Evolutionary conservation across 306 rosid genomes (phyloP), one percentile per base, ranked within the genome.

Genomic region (Cicer judaicum): DNA sequence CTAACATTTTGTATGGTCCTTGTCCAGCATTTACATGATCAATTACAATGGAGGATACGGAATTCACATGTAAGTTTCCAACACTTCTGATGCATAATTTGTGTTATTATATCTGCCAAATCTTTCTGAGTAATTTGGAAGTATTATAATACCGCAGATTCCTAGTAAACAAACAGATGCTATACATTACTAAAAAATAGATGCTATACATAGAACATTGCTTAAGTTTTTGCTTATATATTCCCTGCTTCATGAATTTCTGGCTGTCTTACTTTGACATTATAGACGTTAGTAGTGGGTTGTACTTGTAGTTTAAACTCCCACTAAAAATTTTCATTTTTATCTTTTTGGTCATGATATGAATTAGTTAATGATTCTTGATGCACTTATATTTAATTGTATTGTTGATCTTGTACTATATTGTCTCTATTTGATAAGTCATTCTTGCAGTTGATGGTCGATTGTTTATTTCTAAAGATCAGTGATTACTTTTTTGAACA

Each of bases 1-100:
- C 81, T 78, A 40, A 78, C 39, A 41, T 70, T 61, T 72, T 49
- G 68, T 63, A 34, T 74, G 81, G 76, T 70, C 48, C 53, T 73
- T 80, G 77, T 84, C 84, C 94, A 94, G 98, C 81, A 75, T 70
- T 86, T 91, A 66, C 92, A 94, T 76, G 98, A 94, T 84, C 95
- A 92, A 70, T 85, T 94, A 87, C 98, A 90, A 82, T 89, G 91
- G 97, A 90, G 88, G 89, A 90, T 94, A 66, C 91, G 96, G 78
- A 91, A 87, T 77, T 91, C 97, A n/a, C 97, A 89, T 87, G 98
- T 91, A 86, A 94, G 98, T 69, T 78, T 78, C 71, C 48, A 40
- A 36, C 73, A 74, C 77, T 60, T 82, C 16, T 53, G 63, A 53
- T 73, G 63, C 71, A 6, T 68, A 74, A 39, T 69, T 69, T 53